Evolutionary conservation across 768 basidiomycete genomes (phyloP).

Genomic region (Phanerochaete sordida): DNA sequence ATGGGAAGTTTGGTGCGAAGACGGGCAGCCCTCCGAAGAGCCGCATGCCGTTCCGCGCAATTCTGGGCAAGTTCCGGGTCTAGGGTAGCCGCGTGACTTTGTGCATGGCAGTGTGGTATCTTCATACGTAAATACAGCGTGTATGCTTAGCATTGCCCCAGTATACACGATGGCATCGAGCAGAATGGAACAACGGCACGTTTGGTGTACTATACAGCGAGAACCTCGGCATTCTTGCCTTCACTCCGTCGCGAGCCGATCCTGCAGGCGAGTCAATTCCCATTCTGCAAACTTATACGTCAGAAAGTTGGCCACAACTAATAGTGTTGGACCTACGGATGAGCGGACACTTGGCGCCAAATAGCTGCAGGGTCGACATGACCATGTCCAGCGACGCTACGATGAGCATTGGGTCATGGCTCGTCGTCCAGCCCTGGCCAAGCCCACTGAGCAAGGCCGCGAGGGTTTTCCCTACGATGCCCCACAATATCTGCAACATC

Average conservation of each 20-base stretch:
- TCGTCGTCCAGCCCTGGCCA: background rate
- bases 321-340: background rate
- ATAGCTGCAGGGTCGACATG: background rate
- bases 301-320: no score
- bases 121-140: no score
- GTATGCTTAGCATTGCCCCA: no score
- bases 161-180: no score
- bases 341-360: background rate
- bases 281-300: background rate
- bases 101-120: background rate
- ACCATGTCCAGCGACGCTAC: background rate
- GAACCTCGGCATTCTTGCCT: background rate
- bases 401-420: background rate
- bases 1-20: background rate
- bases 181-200: no score
- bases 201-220: background rate
- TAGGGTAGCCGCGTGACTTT: background rate
- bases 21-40: slow-evolving; percentile 11
- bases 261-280: background rate
- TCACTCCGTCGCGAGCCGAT: background rate
- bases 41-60: slow-evolving; percentile 21
- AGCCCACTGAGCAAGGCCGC: background rate
- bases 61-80: slow-evolving; percentile 23
- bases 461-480: background rate
- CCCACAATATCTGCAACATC: background rate